Conservation (phyloP, 257 asterid genomes). For the Ballota nigra region DNA sequence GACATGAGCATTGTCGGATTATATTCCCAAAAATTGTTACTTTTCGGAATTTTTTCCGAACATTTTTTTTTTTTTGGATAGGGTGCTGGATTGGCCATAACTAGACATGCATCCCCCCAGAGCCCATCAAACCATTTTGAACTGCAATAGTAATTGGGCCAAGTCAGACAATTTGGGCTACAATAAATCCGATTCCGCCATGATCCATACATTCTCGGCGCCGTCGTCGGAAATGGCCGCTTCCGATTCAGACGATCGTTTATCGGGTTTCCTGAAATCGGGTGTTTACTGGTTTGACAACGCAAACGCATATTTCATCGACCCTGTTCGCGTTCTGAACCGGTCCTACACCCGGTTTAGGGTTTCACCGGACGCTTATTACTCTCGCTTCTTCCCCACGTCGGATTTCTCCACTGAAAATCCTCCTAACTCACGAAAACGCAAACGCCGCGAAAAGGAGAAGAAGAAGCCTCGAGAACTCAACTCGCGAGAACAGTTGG, state of each 20-base stretch:
- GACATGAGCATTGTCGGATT: too few relatives aligned
- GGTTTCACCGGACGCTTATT: slow-evolving; percentile 64
- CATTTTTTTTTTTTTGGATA: too few relatives aligned
- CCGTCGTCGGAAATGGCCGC: slow-evolving; percentile 40
- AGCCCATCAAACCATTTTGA: too few relatives aligned
- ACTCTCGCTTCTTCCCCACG: slow-evolving; percentile 72
- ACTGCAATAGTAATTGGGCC: too few relatives aligned
- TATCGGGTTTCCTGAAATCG: slow-evolving; percentile 40
- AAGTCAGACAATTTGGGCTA: neutral
- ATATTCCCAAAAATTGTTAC: too few relatives aligned
- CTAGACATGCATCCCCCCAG: too few relatives aligned
- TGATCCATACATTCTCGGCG: neutral
- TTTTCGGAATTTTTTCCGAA: too few relatives aligned
- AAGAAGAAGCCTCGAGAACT: slow-evolving; percentile 37
- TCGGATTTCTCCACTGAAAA: slow-evolving; percentile 5
- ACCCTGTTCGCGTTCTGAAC: slow-evolving; percentile 81
- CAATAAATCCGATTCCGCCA: neutral
- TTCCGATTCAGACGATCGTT: slow-evolving; percentile 25
- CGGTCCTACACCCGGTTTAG: slow-evolving; percentile 61
- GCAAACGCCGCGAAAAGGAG: slow-evolving; percentile 59
- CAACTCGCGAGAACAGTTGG: slow-evolving; percentile 65
- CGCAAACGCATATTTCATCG: slow-evolving; percentile 51
- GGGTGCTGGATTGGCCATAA: too few relatives aligned
- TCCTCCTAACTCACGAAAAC: slow-evolving; percentile 37
- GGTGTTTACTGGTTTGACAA: slow-evolving; percentile 49